Conservation (phyloP, 768 basidiomycete genomes). For the Suillus variegatus region DNA sequence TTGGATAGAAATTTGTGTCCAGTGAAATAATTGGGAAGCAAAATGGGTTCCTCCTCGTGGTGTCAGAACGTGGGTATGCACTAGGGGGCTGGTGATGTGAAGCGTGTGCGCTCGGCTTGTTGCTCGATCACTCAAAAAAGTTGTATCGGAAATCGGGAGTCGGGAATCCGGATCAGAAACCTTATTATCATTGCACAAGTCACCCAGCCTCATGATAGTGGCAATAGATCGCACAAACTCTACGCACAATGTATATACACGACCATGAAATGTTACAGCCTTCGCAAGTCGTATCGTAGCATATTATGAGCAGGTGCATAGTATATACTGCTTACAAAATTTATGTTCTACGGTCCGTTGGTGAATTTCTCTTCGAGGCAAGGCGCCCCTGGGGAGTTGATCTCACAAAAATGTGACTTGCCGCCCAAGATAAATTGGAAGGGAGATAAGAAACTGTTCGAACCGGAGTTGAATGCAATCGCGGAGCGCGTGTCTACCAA, state of each 20-base stretch:
- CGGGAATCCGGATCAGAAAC: conserved; percentile 6
- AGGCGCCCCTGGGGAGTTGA: background rate
- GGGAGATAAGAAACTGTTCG: background rate
- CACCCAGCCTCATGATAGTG: background rate
- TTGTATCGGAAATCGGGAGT: conserved; percentile 3
- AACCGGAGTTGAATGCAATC: background rate
- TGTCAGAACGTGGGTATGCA: background rate
- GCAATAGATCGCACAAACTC: background rate
- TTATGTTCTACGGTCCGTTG: background rate
- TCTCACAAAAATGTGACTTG: background rate
- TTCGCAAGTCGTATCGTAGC: background rate
- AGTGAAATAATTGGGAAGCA: background rate
- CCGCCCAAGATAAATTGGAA: background rate
- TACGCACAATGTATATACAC: background rate
- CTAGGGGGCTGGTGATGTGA: background rate
- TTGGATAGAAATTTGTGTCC: background rate
- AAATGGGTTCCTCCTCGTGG: background rate
- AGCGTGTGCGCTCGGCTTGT: background rate
- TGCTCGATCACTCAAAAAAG: background rate
- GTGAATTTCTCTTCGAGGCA: too few species aligned
- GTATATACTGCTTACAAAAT: background rate
- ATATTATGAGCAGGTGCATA: background rate
- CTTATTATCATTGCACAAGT: background rate
- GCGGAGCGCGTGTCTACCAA: background rate
- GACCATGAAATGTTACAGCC: background rate